Evolutionary conservation across 2,329 filamentous ascomycete genomes (phyloP).

Genomic region (Colletotrichum sp.): DNA sequence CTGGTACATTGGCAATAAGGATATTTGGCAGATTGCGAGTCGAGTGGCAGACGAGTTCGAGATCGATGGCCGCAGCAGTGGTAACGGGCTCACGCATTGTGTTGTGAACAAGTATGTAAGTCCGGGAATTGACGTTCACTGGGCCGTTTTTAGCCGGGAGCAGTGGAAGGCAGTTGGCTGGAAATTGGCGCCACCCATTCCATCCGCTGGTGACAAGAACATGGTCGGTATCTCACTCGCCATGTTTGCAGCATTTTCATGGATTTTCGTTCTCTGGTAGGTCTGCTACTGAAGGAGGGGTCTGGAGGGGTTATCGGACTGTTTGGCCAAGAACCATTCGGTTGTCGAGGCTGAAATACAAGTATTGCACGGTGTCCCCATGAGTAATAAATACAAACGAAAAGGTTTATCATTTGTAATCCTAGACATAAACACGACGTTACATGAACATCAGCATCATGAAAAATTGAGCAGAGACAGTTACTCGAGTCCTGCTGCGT

Average conservation of each 20-base stretch:
- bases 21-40: neutral
- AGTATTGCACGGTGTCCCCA: neutral
- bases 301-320: neutral
- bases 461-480: neutral
- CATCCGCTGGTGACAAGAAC: neutral
- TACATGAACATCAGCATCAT: neutral
- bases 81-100: slow-evolving; percentile 2
- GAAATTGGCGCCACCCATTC: neutral
- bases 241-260: neutral
- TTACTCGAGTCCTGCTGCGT: neutral
- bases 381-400: neutral
- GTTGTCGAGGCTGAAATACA: neutral
- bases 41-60: neutral
- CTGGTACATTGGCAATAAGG: neutral
- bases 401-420: neutral
- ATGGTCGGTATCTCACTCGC: neutral
- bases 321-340: neutral
- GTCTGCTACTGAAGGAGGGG: neutral
- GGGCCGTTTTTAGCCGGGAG: neutral
- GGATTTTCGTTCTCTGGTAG: neutral
- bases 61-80: neutral
- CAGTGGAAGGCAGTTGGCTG: neutral
- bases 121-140: neutral
- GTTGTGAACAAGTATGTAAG: neutral
- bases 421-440: neutral